Base-by-base conservation (phyloP, 768 basidiomycete species). In the Leccinum obscurum region DNA sequence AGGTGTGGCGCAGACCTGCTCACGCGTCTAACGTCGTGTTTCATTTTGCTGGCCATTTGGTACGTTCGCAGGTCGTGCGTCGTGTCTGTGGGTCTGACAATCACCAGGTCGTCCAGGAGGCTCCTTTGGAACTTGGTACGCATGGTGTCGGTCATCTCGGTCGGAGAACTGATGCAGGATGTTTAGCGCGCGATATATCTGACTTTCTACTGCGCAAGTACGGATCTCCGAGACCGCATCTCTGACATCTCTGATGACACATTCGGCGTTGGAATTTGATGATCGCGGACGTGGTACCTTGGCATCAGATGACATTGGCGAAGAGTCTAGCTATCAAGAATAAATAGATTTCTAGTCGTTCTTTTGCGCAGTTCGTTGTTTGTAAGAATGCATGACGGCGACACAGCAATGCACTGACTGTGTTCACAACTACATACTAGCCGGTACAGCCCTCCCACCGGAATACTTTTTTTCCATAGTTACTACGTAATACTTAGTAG, bases 1-100 rank as follows among this genome's bases (percentile, higher is more conserved):
- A 52, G 58, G 72, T 75, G 49, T 73, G 73, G 70, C 72, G 70
- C 15, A 56, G 75, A 48, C 70, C 75, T 46, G 55, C 35, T 22
- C 66, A 76, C 46, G 57, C 74, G 26, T 69, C 69, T 13, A 75
- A 75, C 37, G 55, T 68, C 15, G 52, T 70, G 20, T 72, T 75
- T 53, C 67, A 58, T 32, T 69, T 56, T 54, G 55, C 69, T 7
- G 64, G 70, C 0, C 75, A 76, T 66, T 22, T 75, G 49, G 75
- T 75, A 55, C 17, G 72, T 65, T 49, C 13, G 11, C 13, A 32
- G 6, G 10, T 26, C 49, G 37, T 50, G 56, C n/a, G n/a, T 46
- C 14, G 9, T 30, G 30, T 41, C 32, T 37, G 13, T 49, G 26
- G n/a, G 5, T 4, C 37, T 59, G 15, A 55, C 14, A 14, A 9